Evolutionary conservation across 257 asterid species (phyloP), one percentile per base, ranked within the genome.

Genomic region (Mentha longifolia): DNA sequence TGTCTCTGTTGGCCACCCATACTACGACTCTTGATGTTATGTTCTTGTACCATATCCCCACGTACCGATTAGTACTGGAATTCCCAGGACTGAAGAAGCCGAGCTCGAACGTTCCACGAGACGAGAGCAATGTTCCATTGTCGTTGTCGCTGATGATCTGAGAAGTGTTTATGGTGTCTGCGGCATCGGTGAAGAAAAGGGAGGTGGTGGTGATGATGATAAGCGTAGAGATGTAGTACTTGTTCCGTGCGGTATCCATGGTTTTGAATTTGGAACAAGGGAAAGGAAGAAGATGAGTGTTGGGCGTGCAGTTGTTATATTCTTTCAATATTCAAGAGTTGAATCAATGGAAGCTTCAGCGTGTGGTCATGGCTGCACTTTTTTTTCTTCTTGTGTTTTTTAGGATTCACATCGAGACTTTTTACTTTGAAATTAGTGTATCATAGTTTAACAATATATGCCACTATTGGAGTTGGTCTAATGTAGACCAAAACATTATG

Each of bases 31-130:
- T 59, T 13, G 2, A 9, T 13, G 63, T 12, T 1, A 81, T 59
- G 45, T 74, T 68, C 39, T 83, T 77, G 81, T 81, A 86, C 91
- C 91, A 79, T 50, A 83, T 81, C 0, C 87, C 88, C 1, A 83
- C 77, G 16, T 81, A 83, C 9, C 84, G 61, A 0, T n/a, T 16
- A 0, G 10, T 5, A 0, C 10, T 10, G 13, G 61, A 66, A 13
- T 4, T 31, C 3, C 1, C 49, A 0, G 49, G 61, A 46, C 49
- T 66, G 17, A 49, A 66, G 31, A 66, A 66, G 1, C 71, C 71
- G 20, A 63, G 25, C 43, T 69, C 87, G 12, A 86, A 86, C 16
- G 13, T 43, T 11, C 86, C 87, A 31, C 19, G 68, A 9, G 80
- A 69, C 1, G 88, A 86, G 65, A 82, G 67, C 58, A 84, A 20